A percentile compares a stretch with the other conserved stretches of the same genome.
Conservation (phyloP, 2,329 filamentous ascomycete species). For the Paraphaeosphaeria sporulosa region DNA sequence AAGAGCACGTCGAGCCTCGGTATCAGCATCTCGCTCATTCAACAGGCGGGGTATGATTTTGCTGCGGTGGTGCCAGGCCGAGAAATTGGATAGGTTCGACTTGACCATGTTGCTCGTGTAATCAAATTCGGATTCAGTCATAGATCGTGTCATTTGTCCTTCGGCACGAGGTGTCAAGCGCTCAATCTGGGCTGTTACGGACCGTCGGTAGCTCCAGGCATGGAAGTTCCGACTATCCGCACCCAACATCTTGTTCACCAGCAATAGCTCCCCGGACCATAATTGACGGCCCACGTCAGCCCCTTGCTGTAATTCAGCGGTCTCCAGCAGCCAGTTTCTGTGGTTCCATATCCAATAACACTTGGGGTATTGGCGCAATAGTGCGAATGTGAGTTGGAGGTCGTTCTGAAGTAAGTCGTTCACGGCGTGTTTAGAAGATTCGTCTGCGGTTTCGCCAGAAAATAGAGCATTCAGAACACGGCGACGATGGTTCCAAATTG, state of each 20-base stretch:
- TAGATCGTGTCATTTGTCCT: constrained; percentile 53
- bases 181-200: constrained; percentile 79
- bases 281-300: constrained; percentile 65
- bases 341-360: constrained; percentile 99
- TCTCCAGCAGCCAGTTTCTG: constrained; percentile 81
- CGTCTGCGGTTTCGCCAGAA: constrained; percentile 38
- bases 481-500: constrained; percentile 88
- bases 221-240: constrained; percentile 93
- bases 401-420: constrained; percentile 72
- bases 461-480: constrained; percentile 71
- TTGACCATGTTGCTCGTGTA: constrained; percentile 92
- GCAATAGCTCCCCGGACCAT: constrained; percentile 83
- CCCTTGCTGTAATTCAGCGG: constrained; percentile 72
- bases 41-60: constrained; percentile 82
- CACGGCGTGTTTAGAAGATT: constrained; percentile 35
- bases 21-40: constrained; percentile 71
- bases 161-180: constrained; percentile 46
- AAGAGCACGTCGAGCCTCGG: constrained; percentile 69
- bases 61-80: constrained; percentile 92
- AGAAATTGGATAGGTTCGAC: constrained; percentile 91
- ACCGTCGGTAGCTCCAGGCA: constrained; percentile 90
- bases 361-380: constrained; percentile 87
- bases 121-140: constrained; percentile 81
- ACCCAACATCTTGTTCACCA: constrained; percentile 87
- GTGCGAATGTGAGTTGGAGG: constrained; percentile 80